Percentiles rank a stretch among this genome's conserved stretches.
phyloP scores from a whole-genome alignment of 352 stramenopile genomes.

The Phytophthora sojae region DNA sequence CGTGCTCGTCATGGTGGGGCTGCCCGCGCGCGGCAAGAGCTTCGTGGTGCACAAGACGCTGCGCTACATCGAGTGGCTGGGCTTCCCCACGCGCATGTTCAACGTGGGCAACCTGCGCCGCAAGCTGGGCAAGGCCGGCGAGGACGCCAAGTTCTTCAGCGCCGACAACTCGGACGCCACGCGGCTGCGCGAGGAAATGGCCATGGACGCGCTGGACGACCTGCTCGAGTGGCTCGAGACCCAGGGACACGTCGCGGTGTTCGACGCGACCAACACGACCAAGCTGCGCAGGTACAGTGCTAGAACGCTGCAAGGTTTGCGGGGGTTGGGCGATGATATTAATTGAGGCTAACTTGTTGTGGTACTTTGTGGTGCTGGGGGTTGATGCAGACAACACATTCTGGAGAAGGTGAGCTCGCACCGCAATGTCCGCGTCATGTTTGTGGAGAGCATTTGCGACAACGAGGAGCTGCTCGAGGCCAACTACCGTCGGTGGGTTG shows the following conservation, averaged over 20 bases:
- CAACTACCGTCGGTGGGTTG: conserved; percentile 88
- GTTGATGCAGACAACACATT: conserved; percentile 53
- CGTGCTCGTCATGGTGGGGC: conserved; percentile 94
- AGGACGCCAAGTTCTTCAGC: conserved; percentile 93
- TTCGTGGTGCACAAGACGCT: conserved; percentile 95
- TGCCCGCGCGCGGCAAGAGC: conserved; percentile 95
- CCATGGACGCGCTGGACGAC: conserved; percentile 86
- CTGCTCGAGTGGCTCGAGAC: conserved; percentile 93
- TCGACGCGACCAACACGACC: conserved; percentile 97
- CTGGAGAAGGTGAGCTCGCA: conserved; percentile 69
- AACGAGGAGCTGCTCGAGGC: conserved; percentile 91
- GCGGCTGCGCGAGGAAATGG: conserved; percentile 89
- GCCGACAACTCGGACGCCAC: conserved; percentile 87
- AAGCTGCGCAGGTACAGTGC: conserved; percentile 58
- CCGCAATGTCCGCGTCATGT: conserved; percentile 89
- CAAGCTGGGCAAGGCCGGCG: conserved; percentile 69
- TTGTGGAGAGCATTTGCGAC: conserved; percentile 96
- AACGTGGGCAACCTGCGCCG: conserved; percentile 96
- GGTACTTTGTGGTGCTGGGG: not conserved
- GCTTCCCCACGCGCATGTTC: conserved; percentile 93
- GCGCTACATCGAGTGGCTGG: conserved; percentile 94
- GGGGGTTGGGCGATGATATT: not conserved
- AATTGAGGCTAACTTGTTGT: conserved; percentile 4
- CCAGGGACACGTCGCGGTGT: conserved; percentile 93
- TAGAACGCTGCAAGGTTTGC: not conserved